Conservation (phyloP, 805 yeast genomes). For the Yarrowia hollandica region DNA sequence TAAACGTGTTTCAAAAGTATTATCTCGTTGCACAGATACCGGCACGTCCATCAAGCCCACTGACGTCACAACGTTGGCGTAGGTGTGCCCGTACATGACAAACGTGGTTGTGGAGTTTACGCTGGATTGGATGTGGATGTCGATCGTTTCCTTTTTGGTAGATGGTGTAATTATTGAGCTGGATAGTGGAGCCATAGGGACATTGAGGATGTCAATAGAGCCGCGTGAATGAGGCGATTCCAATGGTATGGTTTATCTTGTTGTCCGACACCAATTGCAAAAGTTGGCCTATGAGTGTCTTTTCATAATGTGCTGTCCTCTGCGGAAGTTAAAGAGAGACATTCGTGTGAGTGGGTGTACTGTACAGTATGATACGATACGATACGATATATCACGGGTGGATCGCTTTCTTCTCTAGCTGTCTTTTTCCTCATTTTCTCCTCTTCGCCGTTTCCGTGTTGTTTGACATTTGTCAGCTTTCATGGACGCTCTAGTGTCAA, state of each 20-base stretch:
- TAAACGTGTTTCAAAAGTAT: not conserved
- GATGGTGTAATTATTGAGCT: not conserved
- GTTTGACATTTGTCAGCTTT: no score
- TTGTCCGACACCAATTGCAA: not conserved
- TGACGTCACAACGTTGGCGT: constrained; percentile 15
- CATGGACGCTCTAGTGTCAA: no score
- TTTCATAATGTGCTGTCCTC: not conserved
- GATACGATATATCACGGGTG: no score
- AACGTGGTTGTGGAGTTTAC: constrained; percentile 10
- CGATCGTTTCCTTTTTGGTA: not conserved
- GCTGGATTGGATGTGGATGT: not conserved
- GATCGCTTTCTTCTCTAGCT: no score
- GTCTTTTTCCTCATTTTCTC: no score
- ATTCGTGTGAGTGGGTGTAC: no score
- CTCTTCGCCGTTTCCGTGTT: no score
- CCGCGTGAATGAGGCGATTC: not conserved
- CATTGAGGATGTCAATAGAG: not conserved
- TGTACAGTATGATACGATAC: no score
- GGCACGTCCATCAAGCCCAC: not conserved
- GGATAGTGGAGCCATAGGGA: not conserved
- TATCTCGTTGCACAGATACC: not conserved
- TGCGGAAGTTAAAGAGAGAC: constrained; percentile 7
- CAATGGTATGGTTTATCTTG: not conserved
- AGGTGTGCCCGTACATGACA: not conserved
- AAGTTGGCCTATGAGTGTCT: not conserved